Evolutionary conservation across 805 yeast genomes (phyloP), one percentile per base, ranked within the genome.

Genomic region (Saccharomyces mikatae): DNA sequence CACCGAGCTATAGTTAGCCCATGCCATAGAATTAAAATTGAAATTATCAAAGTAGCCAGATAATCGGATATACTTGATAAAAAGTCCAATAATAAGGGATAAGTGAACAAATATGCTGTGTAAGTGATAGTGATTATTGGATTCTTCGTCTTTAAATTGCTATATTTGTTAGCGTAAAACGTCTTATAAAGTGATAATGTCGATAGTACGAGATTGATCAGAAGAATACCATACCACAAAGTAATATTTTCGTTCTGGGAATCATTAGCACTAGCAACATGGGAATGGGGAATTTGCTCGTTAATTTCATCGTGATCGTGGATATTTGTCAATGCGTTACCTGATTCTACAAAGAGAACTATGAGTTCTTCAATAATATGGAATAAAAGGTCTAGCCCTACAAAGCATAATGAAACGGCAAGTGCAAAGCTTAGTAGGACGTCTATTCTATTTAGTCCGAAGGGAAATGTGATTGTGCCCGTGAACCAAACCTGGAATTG

Each of bases 401-500:
- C 95, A 80, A 91, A 92, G 26, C 91, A 75, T 57, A 92, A 77
- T 1, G 96, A 85, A 1, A 92, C 84, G 14, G 94, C 82, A 47
- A 90, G 74, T 0, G 95, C 96, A 73, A 91, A 91, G 1, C 96
- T 95, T 48, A 87, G 83, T 17, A 92, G 72, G 0, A 92, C 95
- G 65, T 92, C 97, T 14, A 88, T 77, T 55, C 99, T 76, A n/a
- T 95, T 96, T 27, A 92, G 74, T 0, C 98, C 99, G 74, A 92
- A 92, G 0, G 99, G 99, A 59, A 83, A 87, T 13, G 84, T 83
- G 31, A 94, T 75, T 1, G 96, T 87, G 6, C 91, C 80, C 54
- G 80, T 81, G 59, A 80, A 83, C 97, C 98, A 94, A 5, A 87
- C 95, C 59, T 89, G 95, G 70, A 92, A 92, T 65, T 91, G 94